phyloP scores from a whole-genome alignment of 192 early-diverging fungal species.

The Gaertneriomyces sp. region DNA sequence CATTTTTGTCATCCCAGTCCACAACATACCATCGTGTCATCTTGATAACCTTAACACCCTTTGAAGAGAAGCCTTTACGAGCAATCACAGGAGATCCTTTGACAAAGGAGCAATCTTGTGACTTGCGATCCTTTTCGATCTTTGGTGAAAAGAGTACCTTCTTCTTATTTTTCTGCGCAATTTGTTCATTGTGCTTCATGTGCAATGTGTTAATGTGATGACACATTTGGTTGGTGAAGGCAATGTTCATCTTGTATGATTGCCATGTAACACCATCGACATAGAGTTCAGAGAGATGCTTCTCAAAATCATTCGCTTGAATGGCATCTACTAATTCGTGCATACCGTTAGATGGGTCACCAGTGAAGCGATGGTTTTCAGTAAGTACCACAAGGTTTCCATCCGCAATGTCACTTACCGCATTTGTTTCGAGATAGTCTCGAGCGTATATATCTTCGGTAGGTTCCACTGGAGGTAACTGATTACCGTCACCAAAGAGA shows the following conservation, averaged over 20 bases:
- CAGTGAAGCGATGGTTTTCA: conserved; percentile 4
- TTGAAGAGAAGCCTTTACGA: background rate
- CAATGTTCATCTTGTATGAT: conserved; percentile 10
- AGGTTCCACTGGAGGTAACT: conserved; percentile 15
- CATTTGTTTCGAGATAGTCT: conserved; percentile 12
- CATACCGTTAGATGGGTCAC: conserved; percentile 17
- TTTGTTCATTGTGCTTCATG: background rate
- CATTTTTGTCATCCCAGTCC: conserved; percentile 3
- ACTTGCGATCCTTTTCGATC: background rate
- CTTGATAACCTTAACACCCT: conserved; percentile 7
- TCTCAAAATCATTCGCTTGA: background rate
- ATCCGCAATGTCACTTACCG: conserved; percentile 7
- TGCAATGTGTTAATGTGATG: conserved; percentile 12
- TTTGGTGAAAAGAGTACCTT: background rate
- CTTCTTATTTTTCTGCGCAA: background rate
- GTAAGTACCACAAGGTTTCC: background rate
- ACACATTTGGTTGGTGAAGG: conserved; percentile 17
- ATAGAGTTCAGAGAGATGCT: background rate
- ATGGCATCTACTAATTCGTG: background rate
- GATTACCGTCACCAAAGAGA: conserved; percentile 9
- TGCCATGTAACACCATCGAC: background rate
- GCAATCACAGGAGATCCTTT: conserved; percentile 17
- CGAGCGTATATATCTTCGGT: background rate
- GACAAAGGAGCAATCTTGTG: conserved; percentile 15
- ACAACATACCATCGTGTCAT: conserved; percentile 10